Percentiles rank a stretch among this genome's conserved stretches.
Evolutionary conservation across 2,329 filamentous ascomycete species (phyloP).

Genomic region (Diplocarpon mali): DNA sequence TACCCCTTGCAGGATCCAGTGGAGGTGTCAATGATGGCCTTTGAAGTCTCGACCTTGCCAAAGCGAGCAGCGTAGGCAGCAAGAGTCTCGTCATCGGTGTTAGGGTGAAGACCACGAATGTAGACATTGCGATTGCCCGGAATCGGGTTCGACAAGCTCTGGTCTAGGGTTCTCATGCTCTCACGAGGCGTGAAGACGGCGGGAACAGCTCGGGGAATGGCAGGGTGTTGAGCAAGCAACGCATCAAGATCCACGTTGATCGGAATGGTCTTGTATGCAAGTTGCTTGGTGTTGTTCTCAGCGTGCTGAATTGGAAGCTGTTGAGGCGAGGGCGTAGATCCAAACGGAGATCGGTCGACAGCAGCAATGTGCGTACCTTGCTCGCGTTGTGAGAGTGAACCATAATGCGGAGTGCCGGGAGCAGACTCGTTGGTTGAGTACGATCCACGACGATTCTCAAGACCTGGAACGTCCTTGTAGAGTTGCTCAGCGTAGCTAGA

Average conservation of each 20-base stretch:
- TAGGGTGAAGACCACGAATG: conserved; percentile 89
- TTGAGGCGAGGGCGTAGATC: conserved; percentile 56
- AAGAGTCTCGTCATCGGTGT: conserved; percentile 86
- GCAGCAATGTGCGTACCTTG: conserved; percentile 47
- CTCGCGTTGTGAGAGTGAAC: conserved; percentile 45
- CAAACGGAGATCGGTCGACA: conserved; percentile 49
- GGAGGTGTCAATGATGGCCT: conserved; percentile 93
- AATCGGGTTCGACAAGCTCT: conserved; percentile 86
- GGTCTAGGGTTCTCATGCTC: conserved; percentile 79
- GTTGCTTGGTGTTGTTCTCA: conserved; percentile 26
- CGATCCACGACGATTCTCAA: conserved; percentile 56
- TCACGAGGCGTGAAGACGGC: conserved; percentile 79
- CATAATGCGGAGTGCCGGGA: conserved; percentile 55
- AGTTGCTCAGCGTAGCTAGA: conserved; percentile 23
- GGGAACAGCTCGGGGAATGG: conserved; percentile 79
- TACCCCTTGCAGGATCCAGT: conserved; percentile 96
- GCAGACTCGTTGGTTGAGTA: conserved; percentile 59
- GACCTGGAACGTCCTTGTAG: conserved; percentile 41
- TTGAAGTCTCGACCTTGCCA: conserved; percentile 89
- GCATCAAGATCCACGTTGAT: conserved; percentile 41
- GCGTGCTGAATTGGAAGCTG: conserved; percentile 38
- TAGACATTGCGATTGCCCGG: conserved; percentile 95
- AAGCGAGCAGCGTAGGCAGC: conserved; percentile 76
- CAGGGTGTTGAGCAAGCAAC: conserved; percentile 63
- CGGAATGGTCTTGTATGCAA: conserved; percentile 26